Base-by-base conservation (phyloP, 768 basidiomycete genomes). In the Phylloporus sp. region DNA sequence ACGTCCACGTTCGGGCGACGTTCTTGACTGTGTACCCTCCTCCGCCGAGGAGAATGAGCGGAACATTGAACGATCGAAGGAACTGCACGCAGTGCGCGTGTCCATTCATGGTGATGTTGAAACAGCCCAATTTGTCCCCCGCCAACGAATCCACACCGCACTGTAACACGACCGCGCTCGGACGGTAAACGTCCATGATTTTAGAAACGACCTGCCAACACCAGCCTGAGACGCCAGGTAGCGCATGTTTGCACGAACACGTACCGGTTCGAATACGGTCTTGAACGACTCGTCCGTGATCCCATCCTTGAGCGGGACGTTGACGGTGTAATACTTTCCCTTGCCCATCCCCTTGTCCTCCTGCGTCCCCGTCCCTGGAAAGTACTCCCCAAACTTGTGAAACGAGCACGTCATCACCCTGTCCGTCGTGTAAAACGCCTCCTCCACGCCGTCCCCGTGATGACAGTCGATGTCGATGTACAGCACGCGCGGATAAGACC, bases 401-500 rank as follows among this genome's bases (percentile, higher is more conserved):
- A 99, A 95, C 38, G 87, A 90, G 59, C 84, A 88, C 3, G 95
- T 97, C 88, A 97, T 93, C 57, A 98, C 96, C 41, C 96, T 77
- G 64, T 98, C 90, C 4, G 91, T 95, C 28, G 90, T 94, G 65
- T 96, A 97, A 72, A 98, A 97, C 3, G 95, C 96, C 63, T 98
- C 96, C 59, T 99, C 96, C 27, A 98, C 96, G 13, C 95, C 95
- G 63, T 98, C 96, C 15, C 96, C 95, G 65, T 99, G 96, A 64
- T 98, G 96, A 41, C 92, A 92, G 67, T 98, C 96, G 49, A 98
- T 93, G 69, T 99, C 95, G 66, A 99, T 86, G 64, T 99, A 98
- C 24, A 99, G 71, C 14, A 99, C 95, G 43, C 96, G 84, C 3
- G 89, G 76, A 60, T 82, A 81, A 45, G 74, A 80, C 55, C 93